Conservation (phyloP, 2,329 filamentous ascomycete species). For the Beauveria sp. region DNA sequence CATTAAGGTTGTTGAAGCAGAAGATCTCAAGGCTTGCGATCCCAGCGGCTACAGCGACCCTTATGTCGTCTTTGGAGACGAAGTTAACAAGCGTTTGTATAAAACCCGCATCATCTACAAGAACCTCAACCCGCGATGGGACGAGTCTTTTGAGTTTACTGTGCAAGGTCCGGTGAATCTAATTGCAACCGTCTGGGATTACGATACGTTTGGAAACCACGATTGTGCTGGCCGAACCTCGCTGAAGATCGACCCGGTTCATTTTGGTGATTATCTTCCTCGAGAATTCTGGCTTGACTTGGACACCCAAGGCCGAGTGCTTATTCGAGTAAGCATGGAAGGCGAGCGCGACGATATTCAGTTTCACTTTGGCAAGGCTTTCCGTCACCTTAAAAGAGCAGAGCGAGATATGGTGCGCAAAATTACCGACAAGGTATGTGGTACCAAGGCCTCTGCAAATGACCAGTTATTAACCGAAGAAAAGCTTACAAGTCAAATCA, state of each 20-base stretch:
- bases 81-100: slow-evolving; percentile 92
- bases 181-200: slow-evolving; percentile 97
- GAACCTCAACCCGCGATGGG: slow-evolving; percentile 91
- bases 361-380: slow-evolving; percentile 97
- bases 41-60: slow-evolving; percentile 91
- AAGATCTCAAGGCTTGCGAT: slow-evolving; percentile 97
- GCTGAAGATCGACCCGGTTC: slow-evolving; percentile 92
- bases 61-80: slow-evolving; percentile 92
- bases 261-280: slow-evolving; percentile 93
- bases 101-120: slow-evolving; percentile 90
- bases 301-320: slow-evolving; percentile 83
- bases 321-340: slow-evolving; percentile 96
- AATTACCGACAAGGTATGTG: slow-evolving; percentile 86
- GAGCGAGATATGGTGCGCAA: slow-evolving; percentile 97
- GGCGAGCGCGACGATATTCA: slow-evolving; percentile 97
- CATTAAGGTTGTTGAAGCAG: slow-evolving; percentile 95
- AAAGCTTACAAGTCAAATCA: slow-evolving; percentile 87
- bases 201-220: slow-evolving; percentile 93
- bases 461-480: slow-evolving; percentile 16
- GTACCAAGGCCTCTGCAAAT: neutral
- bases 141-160: slow-evolving; percentile 93
- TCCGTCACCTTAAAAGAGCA: slow-evolving; percentile 87
- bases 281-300: slow-evolving; percentile 97
- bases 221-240: slow-evolving; percentile 97
- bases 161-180: slow-evolving; percentile 87